Evolutionary conservation across 1,284 basidiomycete genomes (phyloP), one percentile per base, ranked within the genome.

Genomic region (Psilocybe mexicana): DNA sequence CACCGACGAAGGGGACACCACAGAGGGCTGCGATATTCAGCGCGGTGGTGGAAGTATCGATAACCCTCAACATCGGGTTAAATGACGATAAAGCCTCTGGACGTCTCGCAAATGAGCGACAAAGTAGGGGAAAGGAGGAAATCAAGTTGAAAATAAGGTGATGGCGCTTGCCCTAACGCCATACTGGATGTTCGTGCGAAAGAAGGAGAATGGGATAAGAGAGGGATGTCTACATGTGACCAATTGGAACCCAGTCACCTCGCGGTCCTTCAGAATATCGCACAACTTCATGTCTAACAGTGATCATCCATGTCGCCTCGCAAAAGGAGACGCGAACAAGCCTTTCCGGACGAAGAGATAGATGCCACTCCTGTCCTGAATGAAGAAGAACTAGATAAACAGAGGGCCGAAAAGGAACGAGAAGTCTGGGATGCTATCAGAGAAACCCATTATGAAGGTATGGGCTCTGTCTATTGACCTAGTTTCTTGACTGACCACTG

Each of bases 371-470:
- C 43, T 2, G 38, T 40, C 11, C 30, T n/a, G 10, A 51, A 38
- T 49, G 63, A 67, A 44, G 48, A 54, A 61, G 61, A 11, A 59
- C 60, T 24, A 52, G 65, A 66, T 24, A 61, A 69, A 28, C 69
- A 69, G 54, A 71, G 70, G 52, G 65, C 68, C 23, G 75, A 80
- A 64, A 83, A 80, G 69, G 86, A 88, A 67, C 79, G 78, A 57
- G 82, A 83, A 45, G 74, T 88, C 30, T 93, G 92, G 91, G 87
- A 90, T 42, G 76, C 84, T 25, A 85, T 94, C 69, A 82, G 84
- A 61, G 90, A 91, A 65, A 90, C 93, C 61, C 85, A 91, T 65
- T 88, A 86, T 69, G 92, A 93, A 82, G 84, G 89, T 83, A 45
- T 45, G 73, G 55, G 18, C 18, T 18, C 18, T 33, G 7, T 14